phyloP scores from a whole-genome alignment of 225 moss, liverwort and hornwort genomes.

The Climacium dendroides region DNA sequence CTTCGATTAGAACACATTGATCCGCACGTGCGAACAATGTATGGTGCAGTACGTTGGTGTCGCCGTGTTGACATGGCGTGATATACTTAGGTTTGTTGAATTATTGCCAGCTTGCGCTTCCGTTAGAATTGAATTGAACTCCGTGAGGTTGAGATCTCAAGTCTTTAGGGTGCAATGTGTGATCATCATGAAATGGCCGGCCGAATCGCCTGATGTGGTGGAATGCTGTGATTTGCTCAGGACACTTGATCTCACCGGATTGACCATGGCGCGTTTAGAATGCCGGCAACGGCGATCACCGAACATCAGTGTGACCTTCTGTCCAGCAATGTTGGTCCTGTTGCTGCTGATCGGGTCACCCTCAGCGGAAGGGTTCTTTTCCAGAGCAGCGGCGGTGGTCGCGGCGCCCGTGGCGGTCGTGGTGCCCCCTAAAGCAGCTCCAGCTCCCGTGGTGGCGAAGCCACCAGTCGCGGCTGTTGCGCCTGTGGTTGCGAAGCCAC shows the following conservation, averaged over 20 bases:
- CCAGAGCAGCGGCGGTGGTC: conserved; percentile 15
- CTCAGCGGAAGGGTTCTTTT: not conserved
- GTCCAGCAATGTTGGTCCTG: not conserved
- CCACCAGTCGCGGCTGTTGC: conserved; percentile 7
- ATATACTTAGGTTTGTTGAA: not conserved
- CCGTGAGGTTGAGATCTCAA: not conserved
- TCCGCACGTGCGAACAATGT: not conserved
- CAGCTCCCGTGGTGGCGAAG: not conserved
- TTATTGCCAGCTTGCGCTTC: not conserved
- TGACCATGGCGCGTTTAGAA: not conserved
- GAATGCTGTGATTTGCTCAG: not conserved
- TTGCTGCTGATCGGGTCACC: conserved; percentile 2
- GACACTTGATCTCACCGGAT: not conserved
- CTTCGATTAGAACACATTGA: not conserved
- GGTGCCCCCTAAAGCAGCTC: not conserved
- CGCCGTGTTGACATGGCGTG: not conserved
- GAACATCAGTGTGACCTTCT: not conserved
- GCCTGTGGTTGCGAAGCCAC: not conserved
- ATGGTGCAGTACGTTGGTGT: not conserved
- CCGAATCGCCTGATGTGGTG: not conserved
- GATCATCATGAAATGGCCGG: not conserved
- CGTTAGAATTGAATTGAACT: not conserved
- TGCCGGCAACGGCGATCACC: conserved; percentile 6
- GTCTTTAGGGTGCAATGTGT: not conserved
- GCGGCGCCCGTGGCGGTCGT: not conserved